Evolutionary conservation across 2,329 filamentous ascomycete genomes (phyloP), one percentile per base, ranked within the genome.

Genomic region (Dothiorella sarmentorum): DNA sequence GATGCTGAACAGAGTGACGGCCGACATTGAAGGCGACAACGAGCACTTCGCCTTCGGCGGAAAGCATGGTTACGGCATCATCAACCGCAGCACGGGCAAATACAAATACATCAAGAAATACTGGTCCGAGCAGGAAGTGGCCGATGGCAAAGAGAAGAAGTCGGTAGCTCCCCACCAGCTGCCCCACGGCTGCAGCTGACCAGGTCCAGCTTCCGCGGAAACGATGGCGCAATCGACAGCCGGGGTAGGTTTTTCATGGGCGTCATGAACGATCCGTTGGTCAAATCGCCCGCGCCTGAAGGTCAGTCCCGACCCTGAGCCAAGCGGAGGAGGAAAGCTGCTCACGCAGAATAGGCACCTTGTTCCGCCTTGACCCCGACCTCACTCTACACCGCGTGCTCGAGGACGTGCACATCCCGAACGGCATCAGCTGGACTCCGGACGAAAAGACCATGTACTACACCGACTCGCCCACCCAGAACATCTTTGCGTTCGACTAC

Each of bases 231-330:
- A 4, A 85, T 90, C 53, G 91, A 96, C 69, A 86, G 85, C 24
- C 81, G 86, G 62, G 91, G 92, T 29, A 80, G 90, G 31, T 94
- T 93, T 75, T 96, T 90, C 88, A 80, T 91, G 5, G 90, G 91
- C 7, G 84, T 84, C 62, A 96, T 96, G 89, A 94, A 90, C 62
- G 90, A 96, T 68, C 87, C 90, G 58, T 78, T 85, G 67, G 77
- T 84, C 44, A 82, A 87, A 71, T 82, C 73, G 9, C 66, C 69
- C 37, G 69, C 66, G 26, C 69, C 73, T 47, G 76, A 78, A 65
- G 49, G 49, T 74, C 71, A 31, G 43, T 40, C 27, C 20, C 24
- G 24, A 26, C 35, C 27, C 33, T 63, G 31, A 29, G 27, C 33
- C 31, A 20, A 37, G 22, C 37, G 47, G 27, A 35, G 17, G 24